A percentile compares a stretch with the other conserved stretches of the same genome.
phyloP scores from a whole-genome alignment of 345 rosid genomes.

The Ceriops decandra region DNA sequence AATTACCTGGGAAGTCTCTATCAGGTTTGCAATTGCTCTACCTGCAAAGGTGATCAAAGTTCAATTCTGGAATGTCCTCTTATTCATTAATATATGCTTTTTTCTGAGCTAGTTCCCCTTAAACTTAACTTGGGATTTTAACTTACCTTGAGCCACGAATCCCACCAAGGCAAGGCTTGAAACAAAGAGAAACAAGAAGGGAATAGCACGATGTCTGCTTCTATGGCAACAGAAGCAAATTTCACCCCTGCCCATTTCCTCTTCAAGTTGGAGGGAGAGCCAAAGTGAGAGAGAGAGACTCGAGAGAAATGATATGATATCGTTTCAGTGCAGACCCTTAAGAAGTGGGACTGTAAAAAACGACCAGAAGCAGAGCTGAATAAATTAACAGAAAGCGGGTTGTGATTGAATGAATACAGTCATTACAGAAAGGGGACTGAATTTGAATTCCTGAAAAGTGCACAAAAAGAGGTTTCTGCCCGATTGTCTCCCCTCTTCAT shows the following conservation, averaged over 20 bases:
- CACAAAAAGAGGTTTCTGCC: constrained; percentile 17
- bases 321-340: constrained; percentile 6
- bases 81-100: background rate
- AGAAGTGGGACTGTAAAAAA: background rate
- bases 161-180: constrained; percentile 28
- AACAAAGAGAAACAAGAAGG: constrained; percentile 34
- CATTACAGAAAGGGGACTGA: constrained; percentile 14
- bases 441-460: constrained; percentile 31
- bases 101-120: background rate
- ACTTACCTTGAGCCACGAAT: constrained; percentile 37
- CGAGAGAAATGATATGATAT: background rate
- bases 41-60: constrained; percentile 20
- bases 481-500: constrained; percentile 31
- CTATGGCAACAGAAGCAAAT: constrained; percentile 19
- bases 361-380: constrained; percentile 1
- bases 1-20: constrained; percentile 29
- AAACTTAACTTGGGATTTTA: background rate
- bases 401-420: constrained; percentile 21
- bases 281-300: background rate
- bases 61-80: background rate
- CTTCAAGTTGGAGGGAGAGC: background rate
- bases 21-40: constrained; percentile 28
- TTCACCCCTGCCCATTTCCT: constrained; percentile 37
- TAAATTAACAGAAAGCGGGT: constrained; percentile 11
- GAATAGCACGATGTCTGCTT: constrained; percentile 25